These are phyloP conservation scores for Boletus huronensis DNA, from an alignment of 768 basidiomycete species.

Conservation along the genomic window DNA sequence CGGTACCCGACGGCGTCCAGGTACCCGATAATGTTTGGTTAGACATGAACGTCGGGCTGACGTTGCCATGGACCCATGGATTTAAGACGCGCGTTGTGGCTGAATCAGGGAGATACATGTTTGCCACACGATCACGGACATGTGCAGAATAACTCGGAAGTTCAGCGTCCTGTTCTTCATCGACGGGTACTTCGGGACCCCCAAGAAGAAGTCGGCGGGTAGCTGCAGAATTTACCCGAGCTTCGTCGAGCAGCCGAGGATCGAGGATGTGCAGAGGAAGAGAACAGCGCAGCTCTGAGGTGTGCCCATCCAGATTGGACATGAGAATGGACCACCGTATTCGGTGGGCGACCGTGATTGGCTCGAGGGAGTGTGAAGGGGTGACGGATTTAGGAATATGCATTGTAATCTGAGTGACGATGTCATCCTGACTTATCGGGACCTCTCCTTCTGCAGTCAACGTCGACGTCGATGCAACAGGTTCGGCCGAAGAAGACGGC, in stretches of 20 bases:
- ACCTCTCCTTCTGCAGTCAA: conserved; percentile 14
- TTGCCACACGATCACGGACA: conserved; percentile 84
- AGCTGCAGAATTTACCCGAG: conserved; percentile 63
- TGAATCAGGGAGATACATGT: conserved; percentile 64
- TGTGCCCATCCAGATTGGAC: conserved; percentile 85
- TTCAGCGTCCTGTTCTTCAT: conserved; percentile 62
- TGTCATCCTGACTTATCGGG: conserved; percentile 39
- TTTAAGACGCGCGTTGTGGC: conserved; percentile 62
- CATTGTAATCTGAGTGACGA: conserved; percentile 59
- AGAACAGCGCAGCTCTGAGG: conserved; percentile 92
- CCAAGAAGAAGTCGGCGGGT: conserved; percentile 58
- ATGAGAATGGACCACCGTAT: conserved; percentile 79
- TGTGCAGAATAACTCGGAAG: conserved; percentile 90
- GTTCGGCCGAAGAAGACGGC: conserved; percentile 6
- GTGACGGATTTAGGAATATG: conserved; percentile 57
- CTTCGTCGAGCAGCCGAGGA: conserved; percentile 67
- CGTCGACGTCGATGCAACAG: conserved; percentile 5
- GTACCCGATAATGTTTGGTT: conserved; percentile 18
- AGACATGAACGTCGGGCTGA: conserved; percentile 35
- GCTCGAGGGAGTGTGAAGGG: conserved; percentile 72
- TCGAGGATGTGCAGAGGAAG: conserved; percentile 86
- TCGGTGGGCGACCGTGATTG: conserved; percentile 72
- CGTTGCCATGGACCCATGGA: conserved; percentile 50
- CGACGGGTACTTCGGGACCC: conserved; percentile 34
- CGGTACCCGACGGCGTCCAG: conserved; percentile 32